Conservation (phyloP, 345 rosid genomes). For the Populus deltoides region DNA sequence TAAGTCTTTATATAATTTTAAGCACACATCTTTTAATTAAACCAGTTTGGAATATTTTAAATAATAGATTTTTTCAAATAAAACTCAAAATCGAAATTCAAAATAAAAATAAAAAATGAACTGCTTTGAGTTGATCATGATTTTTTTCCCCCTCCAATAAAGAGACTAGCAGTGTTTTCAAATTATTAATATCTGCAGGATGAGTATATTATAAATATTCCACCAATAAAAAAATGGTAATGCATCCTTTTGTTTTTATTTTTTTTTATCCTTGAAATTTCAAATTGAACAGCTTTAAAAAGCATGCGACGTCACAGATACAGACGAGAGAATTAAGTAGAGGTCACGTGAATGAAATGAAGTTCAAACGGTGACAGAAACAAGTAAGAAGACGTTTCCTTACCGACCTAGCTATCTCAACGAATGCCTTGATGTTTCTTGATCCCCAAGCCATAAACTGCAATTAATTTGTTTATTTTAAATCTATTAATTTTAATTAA, state of each 20-base stretch:
- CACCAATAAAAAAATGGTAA: background rate
- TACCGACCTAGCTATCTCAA: background rate
- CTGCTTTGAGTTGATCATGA: no score
- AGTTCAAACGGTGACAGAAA: background rate
- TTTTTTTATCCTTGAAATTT: background rate
- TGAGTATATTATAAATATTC: background rate
- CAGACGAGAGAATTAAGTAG: background rate
- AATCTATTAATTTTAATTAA: no score
- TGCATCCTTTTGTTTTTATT: background rate
- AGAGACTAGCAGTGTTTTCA: no score
- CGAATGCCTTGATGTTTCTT: background rate
- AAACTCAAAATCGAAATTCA: no score
- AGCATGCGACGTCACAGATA: background rate
- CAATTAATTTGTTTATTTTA: no score
- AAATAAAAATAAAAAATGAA: no score
- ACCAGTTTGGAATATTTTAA: no score
- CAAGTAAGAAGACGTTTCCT: background rate
- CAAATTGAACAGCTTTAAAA: background rate
- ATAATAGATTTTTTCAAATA: no score
- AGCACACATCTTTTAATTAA: no score
- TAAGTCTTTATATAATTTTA: no score
- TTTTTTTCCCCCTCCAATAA: rapidly evolving
- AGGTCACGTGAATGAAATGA: slow-evolving; percentile 11
- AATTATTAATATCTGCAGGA: background rate
- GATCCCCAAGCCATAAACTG: background rate